These are phyloP conservation scores for Colletotrichum truncatum DNA, from an alignment of 2,329 filamentous ascomycete species.

Conservation along the genomic window DNA sequence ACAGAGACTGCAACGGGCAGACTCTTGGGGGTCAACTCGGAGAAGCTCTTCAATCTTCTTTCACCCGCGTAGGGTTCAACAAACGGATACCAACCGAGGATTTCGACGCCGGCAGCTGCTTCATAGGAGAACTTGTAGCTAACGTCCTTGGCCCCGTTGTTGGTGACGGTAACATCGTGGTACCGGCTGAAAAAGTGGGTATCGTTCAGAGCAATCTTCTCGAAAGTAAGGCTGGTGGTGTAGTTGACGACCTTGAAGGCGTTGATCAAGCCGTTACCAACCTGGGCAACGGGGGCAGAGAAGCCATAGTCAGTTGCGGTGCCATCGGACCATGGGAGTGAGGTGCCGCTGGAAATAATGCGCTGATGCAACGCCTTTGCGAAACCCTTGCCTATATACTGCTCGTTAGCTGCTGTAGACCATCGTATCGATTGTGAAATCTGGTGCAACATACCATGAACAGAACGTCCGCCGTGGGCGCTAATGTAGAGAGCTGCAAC, in stretches of 20 bases:
- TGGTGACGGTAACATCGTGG: slow-evolving; percentile 42
- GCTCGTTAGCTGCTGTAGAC: neutral
- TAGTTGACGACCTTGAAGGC: slow-evolving; percentile 51
- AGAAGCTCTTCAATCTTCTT: slow-evolving; percentile 33
- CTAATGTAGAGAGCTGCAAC: slow-evolving; percentile 47
- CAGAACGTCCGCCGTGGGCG: slow-evolving; percentile 39
- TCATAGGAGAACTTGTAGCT: slow-evolving; percentile 42
- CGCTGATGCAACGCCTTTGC: slow-evolving; percentile 38
- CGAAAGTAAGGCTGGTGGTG: slow-evolving; percentile 45
- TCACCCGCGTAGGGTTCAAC: slow-evolving; percentile 9
- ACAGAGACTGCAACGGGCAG: slow-evolving; percentile 32
- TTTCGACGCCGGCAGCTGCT: slow-evolving; percentile 47
- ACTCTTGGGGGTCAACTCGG: slow-evolving; percentile 33
- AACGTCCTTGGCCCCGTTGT: slow-evolving; percentile 42
- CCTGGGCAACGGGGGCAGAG: slow-evolving; percentile 45
- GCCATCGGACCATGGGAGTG: slow-evolving; percentile 36
- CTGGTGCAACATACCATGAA: slow-evolving; percentile 35
- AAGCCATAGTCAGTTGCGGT: slow-evolving; percentile 33
- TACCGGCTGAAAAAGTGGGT: slow-evolving; percentile 46
- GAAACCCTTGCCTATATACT: slow-evolving; percentile 39
- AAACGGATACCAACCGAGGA: slow-evolving; percentile 33
- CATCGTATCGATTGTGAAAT: neutral
- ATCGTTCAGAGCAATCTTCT: slow-evolving; percentile 54
- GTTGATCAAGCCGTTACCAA: slow-evolving; percentile 51
- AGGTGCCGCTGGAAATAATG: slow-evolving; percentile 44